Percentiles rank a stretch among this genome's conserved stretches.
These are phyloP conservation scores for Phytophthora constricta DNA, from an alignment of 352 stramenopile genomes.

Conservation along the genomic window DNA sequence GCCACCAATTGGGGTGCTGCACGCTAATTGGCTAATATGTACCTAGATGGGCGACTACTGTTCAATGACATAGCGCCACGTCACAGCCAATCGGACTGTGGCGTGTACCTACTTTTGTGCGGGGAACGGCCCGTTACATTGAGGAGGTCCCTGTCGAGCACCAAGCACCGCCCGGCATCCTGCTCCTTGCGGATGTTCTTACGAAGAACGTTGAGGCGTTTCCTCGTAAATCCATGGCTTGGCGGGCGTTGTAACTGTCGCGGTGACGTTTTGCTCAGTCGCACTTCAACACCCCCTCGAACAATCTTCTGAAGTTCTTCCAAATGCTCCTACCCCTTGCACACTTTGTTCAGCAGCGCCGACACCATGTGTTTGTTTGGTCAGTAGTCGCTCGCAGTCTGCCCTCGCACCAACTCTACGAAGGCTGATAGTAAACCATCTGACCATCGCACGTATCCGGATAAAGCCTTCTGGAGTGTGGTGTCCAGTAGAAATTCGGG, in stretches of 20 bases:
- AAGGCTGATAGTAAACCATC: slow-evolving; percentile 6
- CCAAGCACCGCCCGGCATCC: slow-evolving; percentile 17
- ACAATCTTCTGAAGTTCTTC: slow-evolving; percentile 6
- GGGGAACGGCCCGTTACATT: no score
- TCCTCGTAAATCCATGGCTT: slow-evolving; percentile 12
- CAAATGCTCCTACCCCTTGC: slow-evolving; percentile 13
- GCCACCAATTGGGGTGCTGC: no score
- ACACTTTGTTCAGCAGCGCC: slow-evolving; percentile 1
- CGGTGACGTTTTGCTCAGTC: not conserved
- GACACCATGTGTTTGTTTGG: slow-evolving; percentile 20
- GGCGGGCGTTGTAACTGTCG: slow-evolving; percentile 3
- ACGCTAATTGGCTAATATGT: no score
- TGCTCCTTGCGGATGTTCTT: slow-evolving; percentile 34
- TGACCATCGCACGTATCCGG: slow-evolving; percentile 8
- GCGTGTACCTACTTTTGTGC: no score
- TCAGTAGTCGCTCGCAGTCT: slow-evolving; percentile 12
- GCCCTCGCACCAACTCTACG: slow-evolving; percentile 15
- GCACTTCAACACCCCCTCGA: slow-evolving; percentile 1
- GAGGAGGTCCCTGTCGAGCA: slow-evolving; percentile 31
- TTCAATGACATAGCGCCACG: no score
- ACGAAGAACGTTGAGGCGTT: slow-evolving; percentile 21
- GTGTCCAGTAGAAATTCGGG: slow-evolving; percentile 17
- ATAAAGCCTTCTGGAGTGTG: slow-evolving; percentile 13
- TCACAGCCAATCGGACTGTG: no score
- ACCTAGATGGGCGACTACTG: no score